Conservation (phyloP, 495 filamentous ascomycete species). For the Geopyxis carbonaria region DNA sequence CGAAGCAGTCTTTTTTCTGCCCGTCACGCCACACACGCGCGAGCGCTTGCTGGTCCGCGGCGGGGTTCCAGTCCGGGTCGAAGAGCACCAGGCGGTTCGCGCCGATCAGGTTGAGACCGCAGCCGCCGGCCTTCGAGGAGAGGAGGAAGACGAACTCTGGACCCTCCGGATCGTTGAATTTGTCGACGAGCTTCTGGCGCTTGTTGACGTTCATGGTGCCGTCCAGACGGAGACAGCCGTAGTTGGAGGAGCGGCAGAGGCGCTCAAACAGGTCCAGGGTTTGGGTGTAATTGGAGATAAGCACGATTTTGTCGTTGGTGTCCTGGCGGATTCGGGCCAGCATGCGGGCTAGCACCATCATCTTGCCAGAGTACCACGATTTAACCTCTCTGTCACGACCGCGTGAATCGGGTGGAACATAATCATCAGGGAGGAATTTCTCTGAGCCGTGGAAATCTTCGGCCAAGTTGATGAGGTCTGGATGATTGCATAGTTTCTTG, state of each 20-base stretch:
- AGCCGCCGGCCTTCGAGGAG: conserved; percentile 91
- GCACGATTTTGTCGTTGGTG: conserved; percentile 97
- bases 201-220: conserved; percentile 97
- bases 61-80: conserved; percentile 98
- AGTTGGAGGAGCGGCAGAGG: conserved; percentile 68
- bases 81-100: conserved; percentile 94
- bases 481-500: conserved; percentile 98
- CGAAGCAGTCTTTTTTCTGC: conserved; percentile 98
- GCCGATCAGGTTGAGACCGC: conserved; percentile 91
- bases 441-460: conserved; percentile 81
- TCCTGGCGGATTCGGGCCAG: conserved; percentile 88
- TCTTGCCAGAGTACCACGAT: conserved; percentile 94
- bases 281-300: conserved; percentile 96
- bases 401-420: conserved; percentile 65
- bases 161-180: conserved; percentile 90
- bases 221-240: conserved; percentile 78
- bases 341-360: conserved; percentile 97
- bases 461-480: conserved; percentile 73
- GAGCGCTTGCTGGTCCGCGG: conserved; percentile 91
- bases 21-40: conserved; percentile 97
- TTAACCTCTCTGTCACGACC: conserved; percentile 86
- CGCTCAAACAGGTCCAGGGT: conserved; percentile 90
- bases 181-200: conserved; percentile 90
- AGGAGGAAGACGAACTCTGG: conserved; percentile 87
- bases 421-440: conserved; percentile 68